These are phyloP conservation scores for Gossypioides kirkii DNA, from an alignment of 345 rosid species.

Conservation along the genomic window DNA sequence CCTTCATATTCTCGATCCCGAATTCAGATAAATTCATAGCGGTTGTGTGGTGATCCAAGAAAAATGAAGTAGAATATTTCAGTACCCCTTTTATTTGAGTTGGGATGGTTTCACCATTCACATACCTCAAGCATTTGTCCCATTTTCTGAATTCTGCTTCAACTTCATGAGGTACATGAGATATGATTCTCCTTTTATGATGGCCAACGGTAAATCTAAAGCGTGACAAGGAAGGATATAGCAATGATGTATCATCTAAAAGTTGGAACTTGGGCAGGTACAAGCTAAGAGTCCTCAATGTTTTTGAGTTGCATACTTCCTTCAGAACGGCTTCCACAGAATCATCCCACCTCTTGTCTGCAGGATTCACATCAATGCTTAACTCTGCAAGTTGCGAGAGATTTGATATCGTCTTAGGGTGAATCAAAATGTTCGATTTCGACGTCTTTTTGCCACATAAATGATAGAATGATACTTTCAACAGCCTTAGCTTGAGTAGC, in stretches of 20 bases:
- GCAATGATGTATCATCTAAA: neutral
- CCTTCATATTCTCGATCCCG: constrained; percentile 15
- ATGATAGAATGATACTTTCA: constrained; percentile 22
- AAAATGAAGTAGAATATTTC: constrained; percentile 14
- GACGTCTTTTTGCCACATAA: neutral
- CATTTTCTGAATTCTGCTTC: constrained; percentile 10
- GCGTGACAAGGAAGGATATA: neutral
- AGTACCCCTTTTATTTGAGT: constrained; percentile 7
- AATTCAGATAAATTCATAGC: constrained; percentile 17
- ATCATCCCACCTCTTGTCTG: constrained; percentile 21
- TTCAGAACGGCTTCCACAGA: constrained; percentile 10
- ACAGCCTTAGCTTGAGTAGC: neutral
- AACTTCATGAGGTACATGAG: constrained; percentile 14
- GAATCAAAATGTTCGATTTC: constrained; percentile 1
- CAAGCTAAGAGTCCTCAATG: constrained; percentile 9
- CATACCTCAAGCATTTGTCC: constrained; percentile 7
- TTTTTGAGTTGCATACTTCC: constrained; percentile 13
- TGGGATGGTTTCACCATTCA: constrained; percentile 18
- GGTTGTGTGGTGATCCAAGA: constrained; percentile 23
- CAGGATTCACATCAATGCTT: constrained; percentile 15
- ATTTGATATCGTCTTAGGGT: constrained; percentile 9
- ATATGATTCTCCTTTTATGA: constrained; percentile 21
- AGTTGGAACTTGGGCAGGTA: constrained; percentile 15
- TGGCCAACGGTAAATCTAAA: constrained; percentile 23
- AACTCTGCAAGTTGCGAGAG: constrained; percentile 15